phyloP scores from a whole-genome alignment of 148 eudicot genomes.

The Oxyria digyna region DNA sequence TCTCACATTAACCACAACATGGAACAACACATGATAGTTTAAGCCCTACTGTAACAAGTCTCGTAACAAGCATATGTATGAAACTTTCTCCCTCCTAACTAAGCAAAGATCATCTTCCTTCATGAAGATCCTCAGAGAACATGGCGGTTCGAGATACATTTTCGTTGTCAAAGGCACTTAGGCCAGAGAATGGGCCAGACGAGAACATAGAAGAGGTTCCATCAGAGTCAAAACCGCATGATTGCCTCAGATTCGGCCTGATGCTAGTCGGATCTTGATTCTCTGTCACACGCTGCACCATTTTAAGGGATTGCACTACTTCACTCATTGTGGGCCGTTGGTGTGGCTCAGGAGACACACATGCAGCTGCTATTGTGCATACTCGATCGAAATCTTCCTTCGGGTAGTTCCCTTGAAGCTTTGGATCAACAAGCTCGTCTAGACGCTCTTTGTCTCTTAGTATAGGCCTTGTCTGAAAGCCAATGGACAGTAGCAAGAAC shows the following conservation, averaged over 20 bases:
- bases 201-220: slow-evolving; percentile 90
- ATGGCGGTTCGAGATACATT: slow-evolving; percentile 49
- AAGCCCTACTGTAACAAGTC: slow-evolving; percentile 20
- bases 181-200: slow-evolving; percentile 82
- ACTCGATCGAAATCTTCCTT: slow-evolving; percentile 81
- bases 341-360: slow-evolving; percentile 83
- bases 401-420: slow-evolving; percentile 64
- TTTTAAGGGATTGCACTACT: slow-evolving; percentile 94
- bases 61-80: background rate
- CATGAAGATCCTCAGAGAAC: slow-evolving; percentile 90
- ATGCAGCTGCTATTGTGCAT: slow-evolving; percentile 92
- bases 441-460: slow-evolving; percentile 74
- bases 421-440: slow-evolving; percentile 68
- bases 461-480: slow-evolving; percentile 72
- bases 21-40: slow-evolving; percentile 38
- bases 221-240: slow-evolving; percentile 73
- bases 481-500: background rate
- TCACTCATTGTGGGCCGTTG: slow-evolving; percentile 98
- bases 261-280: slow-evolving; percentile 47
- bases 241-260: slow-evolving; percentile 46
- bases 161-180: slow-evolving; percentile 55
- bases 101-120: slow-evolving; percentile 36
- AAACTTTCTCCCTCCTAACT: background rate
- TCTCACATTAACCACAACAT: slow-evolving; percentile 64
- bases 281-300: slow-evolving; percentile 77